phyloP scores from a whole-genome alignment of 495 filamentous ascomycete genomes.

The Mytilinidion resinicola region DNA sequence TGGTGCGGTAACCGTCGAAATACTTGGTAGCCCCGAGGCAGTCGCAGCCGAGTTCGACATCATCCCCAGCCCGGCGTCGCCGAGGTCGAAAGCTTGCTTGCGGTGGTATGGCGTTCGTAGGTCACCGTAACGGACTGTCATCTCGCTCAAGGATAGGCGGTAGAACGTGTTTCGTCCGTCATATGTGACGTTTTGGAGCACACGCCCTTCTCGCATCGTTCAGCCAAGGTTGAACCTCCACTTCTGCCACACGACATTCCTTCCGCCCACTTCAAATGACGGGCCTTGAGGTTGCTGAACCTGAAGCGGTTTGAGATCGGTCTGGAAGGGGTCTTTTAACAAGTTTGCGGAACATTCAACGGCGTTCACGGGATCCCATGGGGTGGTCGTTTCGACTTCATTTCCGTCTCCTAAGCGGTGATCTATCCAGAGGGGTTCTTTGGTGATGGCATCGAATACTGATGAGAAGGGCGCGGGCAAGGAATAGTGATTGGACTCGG shows the following conservation, averaged over 20 bases:
- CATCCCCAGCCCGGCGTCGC: constrained; percentile 24
- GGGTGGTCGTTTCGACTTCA: constrained; percentile 2
- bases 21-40: constrained; percentile 28
- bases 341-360: neutral
- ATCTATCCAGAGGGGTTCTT: constrained; percentile 11
- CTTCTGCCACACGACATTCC: constrained; percentile 31
- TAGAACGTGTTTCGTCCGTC: constrained; percentile 62
- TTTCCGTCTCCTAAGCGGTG: constrained; percentile 7
- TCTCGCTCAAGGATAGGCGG: constrained; percentile 62
- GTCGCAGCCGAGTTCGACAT: constrained; percentile 32
- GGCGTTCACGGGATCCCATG: constrained; percentile 7
- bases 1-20: constrained; percentile 14
- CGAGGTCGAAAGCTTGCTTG: constrained; percentile 31
- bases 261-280: constrained; percentile 17
- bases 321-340: neutral
- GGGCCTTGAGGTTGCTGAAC: constrained; percentile 29
- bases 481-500: constrained; percentile 15
- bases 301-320: constrained; percentile 20
- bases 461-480: constrained; percentile 13
- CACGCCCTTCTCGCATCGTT: constrained; percentile 31
- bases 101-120: constrained; percentile 26
- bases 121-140: constrained; percentile 57
- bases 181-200: constrained; percentile 48
- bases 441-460: constrained; percentile 4
- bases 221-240: constrained; percentile 31